These are phyloP conservation scores for Escallonia herrerae DNA, from an alignment of 129 eudicot species.

Conservation along the genomic window DNA sequence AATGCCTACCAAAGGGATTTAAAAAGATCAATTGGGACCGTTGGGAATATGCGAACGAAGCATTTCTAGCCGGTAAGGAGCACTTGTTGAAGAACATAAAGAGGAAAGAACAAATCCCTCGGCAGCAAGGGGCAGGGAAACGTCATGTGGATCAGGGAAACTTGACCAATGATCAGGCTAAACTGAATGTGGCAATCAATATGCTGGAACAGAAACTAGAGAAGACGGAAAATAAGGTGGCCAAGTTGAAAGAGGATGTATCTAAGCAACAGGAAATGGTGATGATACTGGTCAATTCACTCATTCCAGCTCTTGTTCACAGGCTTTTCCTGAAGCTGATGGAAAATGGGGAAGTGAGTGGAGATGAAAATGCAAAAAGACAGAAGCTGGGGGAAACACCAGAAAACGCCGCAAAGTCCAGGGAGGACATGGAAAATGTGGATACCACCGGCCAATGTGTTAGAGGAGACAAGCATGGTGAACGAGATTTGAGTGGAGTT, in stretches of 20 bases:
- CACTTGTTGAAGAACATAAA: conserved; percentile 25
- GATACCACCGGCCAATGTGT: background rate
- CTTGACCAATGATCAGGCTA: background rate
- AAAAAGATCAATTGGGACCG: conserved; percentile 22
- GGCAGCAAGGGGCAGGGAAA: background rate
- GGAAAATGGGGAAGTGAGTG: background rate
- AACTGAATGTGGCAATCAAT: conserved; percentile 5
- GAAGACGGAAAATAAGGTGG: conserved; percentile 1
- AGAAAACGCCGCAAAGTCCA: background rate
- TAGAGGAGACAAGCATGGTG: background rate
- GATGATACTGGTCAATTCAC: conserved; percentile 2
- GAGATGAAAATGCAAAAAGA: background rate
- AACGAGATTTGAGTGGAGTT: background rate
- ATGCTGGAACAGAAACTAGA: conserved; percentile 10
- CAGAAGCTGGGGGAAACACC: background rate
- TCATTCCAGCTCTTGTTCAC: background rate
- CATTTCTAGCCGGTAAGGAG: conserved; percentile 23
- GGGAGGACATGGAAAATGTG: background rate
- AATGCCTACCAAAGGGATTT: conserved; percentile 19
- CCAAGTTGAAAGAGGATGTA: background rate
- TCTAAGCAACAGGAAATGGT: conserved; percentile 6
- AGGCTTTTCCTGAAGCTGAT: background rate
- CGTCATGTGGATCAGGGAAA: background rate
- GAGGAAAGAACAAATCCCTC: conserved; percentile 14
- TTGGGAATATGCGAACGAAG: conserved; percentile 22